phyloP scores from a whole-genome alignment of 2,329 filamentous ascomycete genomes.

The Alternaria solani region DNA sequence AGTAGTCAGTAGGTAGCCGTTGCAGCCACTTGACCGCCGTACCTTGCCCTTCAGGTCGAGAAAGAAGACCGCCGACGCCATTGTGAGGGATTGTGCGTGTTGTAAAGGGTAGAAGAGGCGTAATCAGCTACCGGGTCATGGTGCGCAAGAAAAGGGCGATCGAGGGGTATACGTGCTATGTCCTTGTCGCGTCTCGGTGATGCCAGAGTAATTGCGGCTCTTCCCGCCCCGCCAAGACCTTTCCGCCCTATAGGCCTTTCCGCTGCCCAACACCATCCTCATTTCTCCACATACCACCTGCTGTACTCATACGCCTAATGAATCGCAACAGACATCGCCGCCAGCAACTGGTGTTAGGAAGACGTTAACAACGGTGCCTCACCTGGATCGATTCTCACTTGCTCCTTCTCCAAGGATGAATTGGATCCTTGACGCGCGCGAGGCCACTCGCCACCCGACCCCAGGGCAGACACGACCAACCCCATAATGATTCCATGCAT shows the following conservation, averaged over 20 bases:
- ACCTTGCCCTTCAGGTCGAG: constrained; percentile 99
- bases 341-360: too few species aligned
- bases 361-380: too few species aligned
- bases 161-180: constrained; percentile 13
- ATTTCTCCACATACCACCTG: too few species aligned
- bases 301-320: too few species aligned
- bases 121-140: constrained; percentile 18
- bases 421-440: too few species aligned
- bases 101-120: not conserved
- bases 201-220: constrained; percentile 20
- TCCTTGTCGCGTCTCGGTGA: constrained; percentile 18
- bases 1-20: constrained; percentile 38
- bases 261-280: not conserved
- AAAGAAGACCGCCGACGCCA: constrained; percentile 99
- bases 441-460: too few species aligned
- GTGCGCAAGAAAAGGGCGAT: constrained; percentile 13
- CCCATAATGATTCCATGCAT: too few species aligned
- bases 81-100: constrained; percentile 54
- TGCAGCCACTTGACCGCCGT: constrained; percentile 43
- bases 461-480: too few species aligned
- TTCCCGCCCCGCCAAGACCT: constrained; percentile 15
- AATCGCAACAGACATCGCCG: too few species aligned
- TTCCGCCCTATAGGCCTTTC: not conserved
- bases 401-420: too few species aligned
- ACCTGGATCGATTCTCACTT: too few species aligned